phyloP scores from a whole-genome alignment of 208 protist species.

The Leishmania guyanensis region DNA sequence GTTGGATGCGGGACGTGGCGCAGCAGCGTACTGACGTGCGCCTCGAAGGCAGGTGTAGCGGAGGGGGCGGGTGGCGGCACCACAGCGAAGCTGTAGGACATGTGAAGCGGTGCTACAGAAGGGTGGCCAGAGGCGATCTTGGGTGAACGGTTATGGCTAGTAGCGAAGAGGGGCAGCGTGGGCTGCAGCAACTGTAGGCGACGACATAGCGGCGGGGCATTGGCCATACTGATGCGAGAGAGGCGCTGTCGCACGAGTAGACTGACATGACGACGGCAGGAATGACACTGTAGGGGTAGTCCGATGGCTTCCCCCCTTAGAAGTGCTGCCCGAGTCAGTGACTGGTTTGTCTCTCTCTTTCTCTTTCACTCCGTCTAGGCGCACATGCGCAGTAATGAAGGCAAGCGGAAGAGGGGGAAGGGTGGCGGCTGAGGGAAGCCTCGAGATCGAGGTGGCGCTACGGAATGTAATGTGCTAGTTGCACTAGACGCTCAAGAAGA shows the following conservation, averaged over 20 bases:
- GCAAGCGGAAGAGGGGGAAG: neutral
- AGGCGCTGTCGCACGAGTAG: neutral
- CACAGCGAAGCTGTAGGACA: slow-evolving; percentile 44
- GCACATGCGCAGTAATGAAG: neutral
- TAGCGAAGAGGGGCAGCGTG: slow-evolving; percentile 2
- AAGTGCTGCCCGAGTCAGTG: neutral
- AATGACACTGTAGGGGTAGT: neutral
- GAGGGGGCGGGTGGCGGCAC: slow-evolving; percentile 45
- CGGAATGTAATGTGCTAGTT: neutral
- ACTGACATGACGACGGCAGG: neutral
- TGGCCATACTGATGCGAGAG: neutral
- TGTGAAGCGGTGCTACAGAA: neutral
- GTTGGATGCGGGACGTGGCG: slow-evolving; percentile 25
- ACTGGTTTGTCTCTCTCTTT: no score
- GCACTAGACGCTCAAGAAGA: neutral
- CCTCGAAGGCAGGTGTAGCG: slow-evolving; percentile 25
- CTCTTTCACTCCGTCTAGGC: neutral
- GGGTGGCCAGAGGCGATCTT: neutral
- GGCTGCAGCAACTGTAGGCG: slow-evolving; percentile 26
- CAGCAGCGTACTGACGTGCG: slow-evolving; percentile 32
- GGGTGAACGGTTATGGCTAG: no score
- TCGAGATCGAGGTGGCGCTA: neutral
- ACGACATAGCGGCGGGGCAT: slow-evolving; percentile 12
- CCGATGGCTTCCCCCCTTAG: neutral
- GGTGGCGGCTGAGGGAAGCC: neutral